Conservation (phyloP, 2,329 filamentous ascomycete species). For the Arachnomyces sp. region DNA sequence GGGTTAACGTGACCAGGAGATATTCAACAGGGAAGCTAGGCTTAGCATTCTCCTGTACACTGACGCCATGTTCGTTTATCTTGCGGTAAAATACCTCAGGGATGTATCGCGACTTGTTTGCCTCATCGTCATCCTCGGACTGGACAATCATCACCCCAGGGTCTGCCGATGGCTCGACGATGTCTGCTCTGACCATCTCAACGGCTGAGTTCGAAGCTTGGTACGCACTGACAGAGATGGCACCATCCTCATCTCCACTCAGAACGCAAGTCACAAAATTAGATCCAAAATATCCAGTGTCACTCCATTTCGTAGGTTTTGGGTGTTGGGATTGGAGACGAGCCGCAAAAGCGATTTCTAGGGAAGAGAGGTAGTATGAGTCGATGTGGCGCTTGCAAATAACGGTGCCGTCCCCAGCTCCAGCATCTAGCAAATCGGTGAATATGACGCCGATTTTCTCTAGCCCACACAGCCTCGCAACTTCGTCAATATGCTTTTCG, state of each 20-base stretch:
- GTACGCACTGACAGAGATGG: slow-evolving; percentile 83
- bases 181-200: slow-evolving; percentile 92
- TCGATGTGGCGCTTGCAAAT: slow-evolving; percentile 93
- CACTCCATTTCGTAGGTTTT: slow-evolving; percentile 91
- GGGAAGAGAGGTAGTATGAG: slow-evolving; percentile 86
- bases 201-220: slow-evolving; percentile 93
- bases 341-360: slow-evolving; percentile 84
- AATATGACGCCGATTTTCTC: slow-evolving; percentile 89
- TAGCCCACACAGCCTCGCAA: slow-evolving; percentile 75
- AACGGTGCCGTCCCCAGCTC: slow-evolving; percentile 72
- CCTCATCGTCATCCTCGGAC: slow-evolving; percentile 66
- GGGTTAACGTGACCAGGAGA: slow-evolving; percentile 87
- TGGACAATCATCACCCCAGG: slow-evolving; percentile 91
- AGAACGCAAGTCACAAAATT: slow-evolving; percentile 96
- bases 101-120: slow-evolving; percentile 72
- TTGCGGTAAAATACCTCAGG: slow-evolving; percentile 94
- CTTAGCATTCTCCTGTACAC: slow-evolving; percentile 95
- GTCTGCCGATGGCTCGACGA: slow-evolving; percentile 90
- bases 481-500: slow-evolving; percentile 68
- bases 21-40: slow-evolving; percentile 96
- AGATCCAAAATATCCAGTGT: slow-evolving; percentile 86
- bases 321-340: slow-evolving; percentile 81
- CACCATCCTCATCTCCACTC: slow-evolving; percentile 81
- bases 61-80: slow-evolving; percentile 93
- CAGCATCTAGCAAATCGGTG: slow-evolving; percentile 81